Conservation (phyloP, 208 protist genomes). For the Leishmania tropica region DNA sequence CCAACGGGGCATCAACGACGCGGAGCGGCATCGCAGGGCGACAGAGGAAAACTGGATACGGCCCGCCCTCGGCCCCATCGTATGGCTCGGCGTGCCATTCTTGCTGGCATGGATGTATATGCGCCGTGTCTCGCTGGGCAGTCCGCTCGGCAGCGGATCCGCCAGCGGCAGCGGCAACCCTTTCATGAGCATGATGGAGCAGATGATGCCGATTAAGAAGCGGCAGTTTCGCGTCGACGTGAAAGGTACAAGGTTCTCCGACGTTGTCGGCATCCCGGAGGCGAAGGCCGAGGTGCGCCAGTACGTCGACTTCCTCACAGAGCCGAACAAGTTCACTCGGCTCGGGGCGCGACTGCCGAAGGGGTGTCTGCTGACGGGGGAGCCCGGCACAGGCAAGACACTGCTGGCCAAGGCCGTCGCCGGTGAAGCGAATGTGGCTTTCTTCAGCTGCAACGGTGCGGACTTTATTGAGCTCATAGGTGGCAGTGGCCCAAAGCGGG, state of each 20-base stretch:
- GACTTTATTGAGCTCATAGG: constrained; percentile 98
- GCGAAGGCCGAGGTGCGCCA: constrained; percentile 97
- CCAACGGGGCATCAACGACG: constrained; percentile 64
- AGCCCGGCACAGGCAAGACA: constrained; percentile 98
- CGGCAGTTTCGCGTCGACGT: constrained; percentile 88
- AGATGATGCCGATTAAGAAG: constrained; percentile 90
- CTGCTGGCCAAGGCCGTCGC: constrained; percentile 98
- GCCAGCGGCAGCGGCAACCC: constrained; percentile 40
- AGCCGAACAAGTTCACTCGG: constrained; percentile 94
- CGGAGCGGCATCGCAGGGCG: constrained; percentile 58
- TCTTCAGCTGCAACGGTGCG: constrained; percentile 95
- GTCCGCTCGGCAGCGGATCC: constrained; percentile 6
- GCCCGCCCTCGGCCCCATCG: constrained; percentile 64
- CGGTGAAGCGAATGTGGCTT: constrained; percentile 94
- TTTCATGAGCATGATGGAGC: constrained; percentile 84
- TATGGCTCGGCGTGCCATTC: constrained; percentile 81
- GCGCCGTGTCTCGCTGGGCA: constrained; percentile 42
- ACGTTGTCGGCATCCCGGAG: constrained; percentile 97
- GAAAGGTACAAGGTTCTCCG: constrained; percentile 84
- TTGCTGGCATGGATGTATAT: constrained; percentile 58
- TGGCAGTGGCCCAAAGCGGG: constrained; percentile 94
- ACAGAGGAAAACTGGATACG: constrained; percentile 88
- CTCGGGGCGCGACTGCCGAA: constrained; percentile 97
- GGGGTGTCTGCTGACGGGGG: constrained; percentile 95
- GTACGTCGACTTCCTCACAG: constrained; percentile 97